A percentile compares a stretch with the other conserved stretches of the same genome.
Conservation (phyloP, 495 filamentous ascomycete genomes). For the Penicillium malachiteum region DNA sequence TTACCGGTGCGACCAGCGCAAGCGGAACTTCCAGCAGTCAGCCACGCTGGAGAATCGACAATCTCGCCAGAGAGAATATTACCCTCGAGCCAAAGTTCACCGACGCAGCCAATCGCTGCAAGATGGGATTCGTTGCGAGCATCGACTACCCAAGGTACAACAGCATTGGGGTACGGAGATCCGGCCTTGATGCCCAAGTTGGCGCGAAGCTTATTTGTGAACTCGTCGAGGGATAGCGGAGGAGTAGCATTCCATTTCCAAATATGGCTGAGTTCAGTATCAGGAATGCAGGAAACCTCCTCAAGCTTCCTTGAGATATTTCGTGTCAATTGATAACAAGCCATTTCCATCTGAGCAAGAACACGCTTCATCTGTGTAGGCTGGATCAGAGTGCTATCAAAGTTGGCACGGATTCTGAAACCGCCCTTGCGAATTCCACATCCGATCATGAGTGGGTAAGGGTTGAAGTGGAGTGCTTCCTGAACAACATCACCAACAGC, state of each 20-base stretch:
- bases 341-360: conserved; percentile 40
- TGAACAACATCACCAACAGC: conserved; percentile 55
- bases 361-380: conserved; percentile 43
- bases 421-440: conserved; percentile 56
- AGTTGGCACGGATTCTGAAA: conserved; percentile 61
- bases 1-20: conserved; percentile 26
- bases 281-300: conserved; percentile 38
- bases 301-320: conserved; percentile 23
- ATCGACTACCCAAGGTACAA: conserved; percentile 37
- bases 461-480: conserved; percentile 66
- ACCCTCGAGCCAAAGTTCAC: conserved; percentile 36
- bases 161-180: conserved; percentile 26
- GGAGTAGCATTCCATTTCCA: conserved; percentile 38
- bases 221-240: conserved; percentile 26
- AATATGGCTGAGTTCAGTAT: conserved; percentile 35
- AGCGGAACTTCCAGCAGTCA: conserved; percentile 29
- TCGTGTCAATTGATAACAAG: conserved; percentile 29
- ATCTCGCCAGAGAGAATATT: conserved; percentile 22
- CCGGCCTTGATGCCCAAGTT: conserved; percentile 26
- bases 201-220: conserved; percentile 27
- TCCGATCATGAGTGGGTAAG: conserved; percentile 64
- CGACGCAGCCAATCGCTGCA: conserved; percentile 32
- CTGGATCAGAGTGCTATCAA: conserved; percentile 51
- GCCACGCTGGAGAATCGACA: conserved; percentile 34
- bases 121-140: conserved; percentile 30